phyloP scores from a whole-genome alignment of 2,329 filamentous ascomycete genomes.

The Fusarium protoensiforme region DNA sequence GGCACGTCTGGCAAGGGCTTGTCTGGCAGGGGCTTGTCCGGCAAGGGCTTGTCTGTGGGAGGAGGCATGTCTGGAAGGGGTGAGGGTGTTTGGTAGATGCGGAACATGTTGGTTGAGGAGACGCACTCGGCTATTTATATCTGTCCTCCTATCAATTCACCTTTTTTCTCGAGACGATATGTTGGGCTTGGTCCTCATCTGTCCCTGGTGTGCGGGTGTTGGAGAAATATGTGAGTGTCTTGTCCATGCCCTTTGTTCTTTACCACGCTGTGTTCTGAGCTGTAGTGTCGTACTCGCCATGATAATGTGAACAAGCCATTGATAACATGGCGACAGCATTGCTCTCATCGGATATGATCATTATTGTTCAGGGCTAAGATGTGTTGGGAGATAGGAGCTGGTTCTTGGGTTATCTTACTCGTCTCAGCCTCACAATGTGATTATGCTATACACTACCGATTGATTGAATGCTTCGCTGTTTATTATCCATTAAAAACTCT shows the following conservation, averaged over 20 bases:
- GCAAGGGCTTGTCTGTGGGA: background rate
- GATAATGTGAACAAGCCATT: background rate
- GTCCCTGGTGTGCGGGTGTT: background rate
- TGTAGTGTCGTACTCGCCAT: background rate
- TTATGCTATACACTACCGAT: background rate
- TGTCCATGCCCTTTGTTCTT: background rate
- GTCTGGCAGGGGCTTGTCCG: background rate
- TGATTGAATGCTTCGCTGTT: background rate
- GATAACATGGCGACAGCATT: background rate
- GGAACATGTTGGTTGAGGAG: background rate
- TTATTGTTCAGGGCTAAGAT: background rate
- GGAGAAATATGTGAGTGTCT: background rate
- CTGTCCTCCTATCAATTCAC: background rate
- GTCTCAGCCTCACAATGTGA: too few relatives aligned
- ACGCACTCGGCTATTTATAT: background rate
- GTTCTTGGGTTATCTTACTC: background rate
- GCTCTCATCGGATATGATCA: background rate
- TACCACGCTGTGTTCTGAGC: background rate
- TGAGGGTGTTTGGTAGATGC: background rate
- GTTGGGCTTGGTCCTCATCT: background rate
- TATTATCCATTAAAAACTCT: conserved; percentile 14
- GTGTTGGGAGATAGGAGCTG: background rate
- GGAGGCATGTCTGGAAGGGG: background rate
- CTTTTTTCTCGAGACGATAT: background rate
- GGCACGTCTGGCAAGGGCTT: background rate